Conservation (phyloP, 805 yeast species). For the Starmerella roubikii region DNA sequence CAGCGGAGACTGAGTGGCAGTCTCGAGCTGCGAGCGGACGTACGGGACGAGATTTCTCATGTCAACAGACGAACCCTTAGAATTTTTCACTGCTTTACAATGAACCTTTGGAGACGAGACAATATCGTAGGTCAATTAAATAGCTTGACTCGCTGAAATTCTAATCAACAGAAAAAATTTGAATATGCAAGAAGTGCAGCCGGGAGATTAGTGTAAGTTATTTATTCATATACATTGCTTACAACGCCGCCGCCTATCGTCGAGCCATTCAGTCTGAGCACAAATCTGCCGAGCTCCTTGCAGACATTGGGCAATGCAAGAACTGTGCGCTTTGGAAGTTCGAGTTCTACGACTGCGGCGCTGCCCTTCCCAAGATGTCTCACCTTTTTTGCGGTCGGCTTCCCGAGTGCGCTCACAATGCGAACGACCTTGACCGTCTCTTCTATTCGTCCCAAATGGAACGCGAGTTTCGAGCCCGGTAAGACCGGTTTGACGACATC, state of each 20-base stretch:
- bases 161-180: no score
- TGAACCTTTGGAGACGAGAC: no score
- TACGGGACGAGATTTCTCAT: conserved; percentile 16
- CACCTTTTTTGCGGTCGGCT: conserved; percentile 27
- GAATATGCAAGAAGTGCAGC: no score
- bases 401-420: conserved; percentile 28
- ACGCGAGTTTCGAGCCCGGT: conserved; percentile 63
- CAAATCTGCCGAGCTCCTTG: conserved; percentile 49
- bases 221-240: no score
- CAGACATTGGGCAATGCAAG: conserved; percentile 36
- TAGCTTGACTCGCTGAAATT: no score
- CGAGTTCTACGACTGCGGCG: conserved; percentile 44
- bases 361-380: conserved; percentile 50
- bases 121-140: no score
- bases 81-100: no score
- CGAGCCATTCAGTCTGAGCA: conserved; percentile 52
- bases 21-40: conserved; percentile 9
- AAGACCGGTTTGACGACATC: conserved; percentile 58
- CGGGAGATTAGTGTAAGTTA: no score
- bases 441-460: conserved; percentile 63
- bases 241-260: conserved; percentile 58
- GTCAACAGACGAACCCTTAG: no score
- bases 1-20: conserved; percentile 9
- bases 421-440: conserved; percentile 53
- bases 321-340: conserved; percentile 39